phyloP scores from a whole-genome alignment of 345 rosid genomes.

The Salix purpurea region DNA sequence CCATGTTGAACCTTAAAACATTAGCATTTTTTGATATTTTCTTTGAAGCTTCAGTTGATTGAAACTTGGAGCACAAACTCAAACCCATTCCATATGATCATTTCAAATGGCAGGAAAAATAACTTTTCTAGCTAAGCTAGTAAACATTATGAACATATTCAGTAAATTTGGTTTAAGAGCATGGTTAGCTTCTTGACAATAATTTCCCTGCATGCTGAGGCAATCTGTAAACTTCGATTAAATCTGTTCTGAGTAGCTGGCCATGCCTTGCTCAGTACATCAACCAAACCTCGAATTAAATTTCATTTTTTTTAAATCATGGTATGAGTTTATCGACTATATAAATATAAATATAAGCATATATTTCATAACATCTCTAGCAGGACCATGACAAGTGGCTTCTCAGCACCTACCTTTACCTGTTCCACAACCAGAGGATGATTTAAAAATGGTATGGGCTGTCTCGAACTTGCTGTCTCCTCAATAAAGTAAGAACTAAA shows the following conservation, averaged over 20 bases:
- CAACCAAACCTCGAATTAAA: not conserved
- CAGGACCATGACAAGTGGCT: constrained; percentile 26
- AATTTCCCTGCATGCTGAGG: too few species aligned
- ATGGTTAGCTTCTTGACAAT: too few species aligned
- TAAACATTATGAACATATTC: too few species aligned
- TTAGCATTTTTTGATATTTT: not conserved
- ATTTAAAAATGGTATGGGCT: not conserved
- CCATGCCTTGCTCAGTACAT: not conserved
- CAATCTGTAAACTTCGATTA: too few species aligned
- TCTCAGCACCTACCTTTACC: constrained; percentile 15
- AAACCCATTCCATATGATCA: too few species aligned
- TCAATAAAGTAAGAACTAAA: constrained; percentile 8
- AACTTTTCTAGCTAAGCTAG: too few species aligned
- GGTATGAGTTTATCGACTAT: too few species aligned
- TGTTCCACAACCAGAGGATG: not conserved
- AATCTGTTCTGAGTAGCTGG: not conserved
- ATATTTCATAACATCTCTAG: not conserved
- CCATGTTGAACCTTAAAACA: not conserved
- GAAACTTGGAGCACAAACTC: not conserved
- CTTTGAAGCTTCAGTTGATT: not conserved
- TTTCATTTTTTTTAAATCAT: not conserved
- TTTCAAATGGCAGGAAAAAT: too few species aligned
- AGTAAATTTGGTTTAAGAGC: too few species aligned
- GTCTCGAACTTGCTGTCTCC: constrained; percentile 20
- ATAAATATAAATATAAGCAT: not conserved